Conservation (phyloP, 176 grass and related monocot genomes). For the Echinochloa phyllopogon region DNA sequence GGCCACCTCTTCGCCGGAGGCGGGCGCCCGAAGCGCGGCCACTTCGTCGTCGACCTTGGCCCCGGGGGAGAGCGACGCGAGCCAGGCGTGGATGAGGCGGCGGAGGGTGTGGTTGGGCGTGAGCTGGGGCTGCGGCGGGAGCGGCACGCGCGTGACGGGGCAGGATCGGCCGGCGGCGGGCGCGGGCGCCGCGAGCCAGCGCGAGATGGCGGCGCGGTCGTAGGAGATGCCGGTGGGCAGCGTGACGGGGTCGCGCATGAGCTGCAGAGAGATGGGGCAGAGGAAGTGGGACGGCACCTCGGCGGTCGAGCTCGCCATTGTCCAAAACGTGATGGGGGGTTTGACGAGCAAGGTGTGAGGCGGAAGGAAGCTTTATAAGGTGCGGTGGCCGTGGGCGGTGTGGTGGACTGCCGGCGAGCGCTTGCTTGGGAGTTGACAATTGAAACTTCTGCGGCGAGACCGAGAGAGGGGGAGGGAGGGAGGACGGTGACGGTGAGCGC, state of each 20-base stretch:
- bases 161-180: conserved; percentile 40
- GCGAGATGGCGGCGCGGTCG: conserved; percentile 76
- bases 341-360: conserved; percentile 17
- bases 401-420: neutral
- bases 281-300: conserved; percentile 90
- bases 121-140: conserved; percentile 54
- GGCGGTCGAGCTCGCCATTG: conserved; percentile 35
- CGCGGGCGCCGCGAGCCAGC: conserved; percentile 56
- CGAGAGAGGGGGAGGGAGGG: neutral
- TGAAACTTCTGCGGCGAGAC: neutral
- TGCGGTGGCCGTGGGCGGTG: neutral
- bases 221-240: conserved; percentile 87
- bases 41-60: conserved; percentile 40
- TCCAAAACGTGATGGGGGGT: neutral
- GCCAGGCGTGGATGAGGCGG: conserved; percentile 87
- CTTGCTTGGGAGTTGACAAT: conserved; percentile 2
- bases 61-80: conserved; percentile 49
- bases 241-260: conserved; percentile 93
- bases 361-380: conserved; percentile 35
- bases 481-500: conserved; percentile 33
- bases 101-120: conserved; percentile 98
- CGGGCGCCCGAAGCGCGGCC: conserved; percentile 29
- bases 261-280: conserved; percentile 91
- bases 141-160: conserved; percentile 70
- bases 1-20: conserved; percentile 21